Conservation (phyloP, 768 basidiomycete genomes). For the Mycena chlorophos region DNA sequence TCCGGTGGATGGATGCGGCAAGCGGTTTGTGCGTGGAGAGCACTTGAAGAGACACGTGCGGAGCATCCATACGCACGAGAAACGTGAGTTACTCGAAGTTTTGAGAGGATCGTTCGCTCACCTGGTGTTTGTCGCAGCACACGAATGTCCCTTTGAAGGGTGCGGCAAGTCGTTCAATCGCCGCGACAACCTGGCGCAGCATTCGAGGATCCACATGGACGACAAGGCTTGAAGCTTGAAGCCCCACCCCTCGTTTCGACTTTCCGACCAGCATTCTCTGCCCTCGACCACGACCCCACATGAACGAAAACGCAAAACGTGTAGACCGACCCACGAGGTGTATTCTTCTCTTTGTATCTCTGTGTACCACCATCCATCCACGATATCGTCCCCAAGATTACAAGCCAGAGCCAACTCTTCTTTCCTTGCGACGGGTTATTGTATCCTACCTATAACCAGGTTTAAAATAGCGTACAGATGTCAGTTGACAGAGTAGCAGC, state of each 20-base stretch:
- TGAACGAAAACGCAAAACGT: no score
- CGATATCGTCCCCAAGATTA: background rate
- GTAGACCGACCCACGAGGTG: background rate
- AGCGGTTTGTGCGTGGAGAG: slow-evolving; percentile 77
- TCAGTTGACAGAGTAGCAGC: background rate
- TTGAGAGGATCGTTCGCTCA: background rate
- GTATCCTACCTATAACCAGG: background rate
- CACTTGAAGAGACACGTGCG: slow-evolving; percentile 82
- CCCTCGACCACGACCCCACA: background rate
- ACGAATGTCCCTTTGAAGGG: slow-evolving; percentile 13
- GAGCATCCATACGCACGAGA: slow-evolving; percentile 81
- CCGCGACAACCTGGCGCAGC: slow-evolving; percentile 23
- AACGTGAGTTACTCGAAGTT: slow-evolving; percentile 55
- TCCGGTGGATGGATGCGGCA: slow-evolving; percentile 59
- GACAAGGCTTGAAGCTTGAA: background rate
- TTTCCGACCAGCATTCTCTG: background rate
- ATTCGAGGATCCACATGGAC: slow-evolving; percentile 15
- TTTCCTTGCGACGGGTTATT: background rate
- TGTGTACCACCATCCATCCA: background rate
- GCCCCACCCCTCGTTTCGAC: background rate
- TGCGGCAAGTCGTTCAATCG: slow-evolving; percentile 24
- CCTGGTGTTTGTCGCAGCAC: slow-evolving; percentile 1
- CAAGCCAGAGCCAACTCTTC: background rate
- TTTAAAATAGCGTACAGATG: background rate
- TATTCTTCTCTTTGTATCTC: background rate